A percentile compares a stretch with the other conserved stretches of the same genome.
Evolutionary conservation across 208 protist species (phyloP).

Genomic region (Leishmania aethiopica): DNA sequence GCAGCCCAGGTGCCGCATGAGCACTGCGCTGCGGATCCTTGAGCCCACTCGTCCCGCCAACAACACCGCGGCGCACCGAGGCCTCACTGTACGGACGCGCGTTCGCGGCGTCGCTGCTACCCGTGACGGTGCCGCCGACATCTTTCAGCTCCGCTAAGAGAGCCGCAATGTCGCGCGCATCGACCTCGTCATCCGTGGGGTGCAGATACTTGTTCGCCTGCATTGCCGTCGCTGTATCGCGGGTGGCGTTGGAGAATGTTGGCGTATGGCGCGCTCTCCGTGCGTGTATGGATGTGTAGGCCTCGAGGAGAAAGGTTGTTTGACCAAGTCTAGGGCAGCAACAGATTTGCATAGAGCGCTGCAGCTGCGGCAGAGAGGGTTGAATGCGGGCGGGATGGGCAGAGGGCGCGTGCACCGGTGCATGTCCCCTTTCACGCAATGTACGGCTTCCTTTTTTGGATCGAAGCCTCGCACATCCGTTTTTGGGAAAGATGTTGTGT

Average conservation of each 20-base stretch:
- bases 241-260: neutral
- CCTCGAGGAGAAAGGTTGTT: neutral
- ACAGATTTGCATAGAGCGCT: neutral
- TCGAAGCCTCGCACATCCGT: neutral
- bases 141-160: constrained; percentile 70
- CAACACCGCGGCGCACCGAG: constrained; percentile 10
- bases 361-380: neutral
- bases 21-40: constrained; percentile 24
- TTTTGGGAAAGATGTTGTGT: neutral
- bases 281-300: neutral
- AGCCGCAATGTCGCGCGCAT: constrained; percentile 50
- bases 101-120: neutral
- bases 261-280: neutral
- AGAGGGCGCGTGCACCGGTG: neutral
- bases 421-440: neutral
- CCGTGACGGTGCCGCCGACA: constrained; percentile 28
- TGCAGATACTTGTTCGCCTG: constrained; percentile 14
- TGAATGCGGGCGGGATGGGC: neutral
- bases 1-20: neutral
- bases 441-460: neutral
- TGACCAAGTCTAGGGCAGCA: neutral
- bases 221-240: constrained; percentile 8
- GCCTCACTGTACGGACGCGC: constrained; percentile 13
- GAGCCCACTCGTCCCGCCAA: constrained; percentile 16
- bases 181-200: constrained; percentile 19